Base-by-base conservation (phyloP, 2,329 filamentous ascomycete genomes). In the Cadophora gregata region DNA sequence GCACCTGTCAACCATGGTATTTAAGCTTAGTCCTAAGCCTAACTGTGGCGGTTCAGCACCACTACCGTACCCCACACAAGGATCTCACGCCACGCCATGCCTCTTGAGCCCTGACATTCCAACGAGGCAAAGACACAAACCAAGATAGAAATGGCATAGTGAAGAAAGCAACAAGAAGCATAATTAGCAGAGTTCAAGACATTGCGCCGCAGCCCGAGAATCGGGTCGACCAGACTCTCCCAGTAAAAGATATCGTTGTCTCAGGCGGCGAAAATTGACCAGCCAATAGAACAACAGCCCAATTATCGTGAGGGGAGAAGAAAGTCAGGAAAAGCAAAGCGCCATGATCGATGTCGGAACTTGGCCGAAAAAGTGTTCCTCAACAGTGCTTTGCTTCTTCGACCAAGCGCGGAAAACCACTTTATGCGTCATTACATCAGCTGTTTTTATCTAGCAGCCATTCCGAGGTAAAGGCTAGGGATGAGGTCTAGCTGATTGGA, bases 41-140 rank as follows among this genome's bases (percentile, higher is more conserved):
- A 42, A 58, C 10, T 31, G 33, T 58, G 33, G 55, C 55, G 42
- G 33, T 38, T 42, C 55, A 58, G 55, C 55, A 58, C 55, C 42
- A 58, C 31, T 21, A 42, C 38, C 1, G 38, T 6, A 42, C 12
- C 38, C 38, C 38, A 42, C 38, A 42, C 19, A 16, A 42, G 6
- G 38, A 42, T 4, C 38, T 42, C 38, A 42, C 38, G 38, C 38
- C 38, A 42, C 19, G 33, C 33, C 33, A 36, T 9, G 33, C 2
- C 9, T 14, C 33, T 36, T 36, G 4, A 42, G 38, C 38, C 38
- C 14, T 12, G 10, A 42, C 14, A 16, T 2, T 42, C 19, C 14
- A 42, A 42, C 38, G 38, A 42, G n/a, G 10, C 31, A 10, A 33
- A 33, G 31, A 33, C 24, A 50, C n/a, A 33, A 33, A 16, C 31